Evolutionary conservation across 2,329 filamentous ascomycete genomes (phyloP).

Genomic region (Bipolaris sorokiniana): DNA sequence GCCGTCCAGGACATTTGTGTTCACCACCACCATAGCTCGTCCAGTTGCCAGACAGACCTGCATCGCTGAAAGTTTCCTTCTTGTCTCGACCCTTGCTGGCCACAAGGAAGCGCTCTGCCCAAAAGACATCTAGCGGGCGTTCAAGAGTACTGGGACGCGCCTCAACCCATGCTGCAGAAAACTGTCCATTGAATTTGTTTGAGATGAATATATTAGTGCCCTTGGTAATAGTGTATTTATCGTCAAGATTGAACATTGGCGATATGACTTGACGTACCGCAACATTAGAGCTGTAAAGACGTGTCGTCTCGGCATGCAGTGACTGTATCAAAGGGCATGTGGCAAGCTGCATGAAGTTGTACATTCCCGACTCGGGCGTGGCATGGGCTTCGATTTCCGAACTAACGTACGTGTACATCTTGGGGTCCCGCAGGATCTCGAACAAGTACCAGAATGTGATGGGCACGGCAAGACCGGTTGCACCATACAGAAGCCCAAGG

Average conservation of each 20-base stretch:
- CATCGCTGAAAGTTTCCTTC: slow-evolving; percentile 20
- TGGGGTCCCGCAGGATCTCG: slow-evolving; percentile 13
- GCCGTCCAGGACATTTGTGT: slow-evolving; percentile 26
- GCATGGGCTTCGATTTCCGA: slow-evolving; percentile 2
- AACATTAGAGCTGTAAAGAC: slow-evolving; percentile 17
- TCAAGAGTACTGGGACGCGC: slow-evolving; percentile 3
- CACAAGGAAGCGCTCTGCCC: slow-evolving; percentile 23
- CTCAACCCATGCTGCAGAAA: slow-evolving; percentile 7
- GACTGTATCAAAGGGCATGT: slow-evolving; percentile 24
- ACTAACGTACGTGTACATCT: neutral
- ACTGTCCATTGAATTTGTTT: slow-evolving; percentile 15
- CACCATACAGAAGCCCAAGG: slow-evolving; percentile 22
- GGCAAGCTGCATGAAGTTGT: slow-evolving; percentile 21
- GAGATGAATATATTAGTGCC: slow-evolving; percentile 20
- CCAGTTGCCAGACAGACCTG: slow-evolving; percentile 21
- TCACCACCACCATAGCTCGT: slow-evolving; percentile 25
- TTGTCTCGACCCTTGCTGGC: neutral
- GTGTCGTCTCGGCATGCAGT: slow-evolving; percentile 20
- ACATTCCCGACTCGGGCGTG: neutral
- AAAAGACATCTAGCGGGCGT: slow-evolving; percentile 17
- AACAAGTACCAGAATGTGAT: slow-evolving; percentile 28
- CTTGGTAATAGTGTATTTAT: slow-evolving; percentile 17
- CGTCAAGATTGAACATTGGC: slow-evolving; percentile 15
- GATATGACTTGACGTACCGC: slow-evolving; percentile 12
- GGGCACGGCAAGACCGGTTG: slow-evolving; percentile 21